A percentile compares a stretch with the other conserved stretches of the same genome.
Evolutionary conservation across 2,329 filamentous ascomycete genomes (phyloP).

Genomic region (Clarireedia hainanense): DNA sequence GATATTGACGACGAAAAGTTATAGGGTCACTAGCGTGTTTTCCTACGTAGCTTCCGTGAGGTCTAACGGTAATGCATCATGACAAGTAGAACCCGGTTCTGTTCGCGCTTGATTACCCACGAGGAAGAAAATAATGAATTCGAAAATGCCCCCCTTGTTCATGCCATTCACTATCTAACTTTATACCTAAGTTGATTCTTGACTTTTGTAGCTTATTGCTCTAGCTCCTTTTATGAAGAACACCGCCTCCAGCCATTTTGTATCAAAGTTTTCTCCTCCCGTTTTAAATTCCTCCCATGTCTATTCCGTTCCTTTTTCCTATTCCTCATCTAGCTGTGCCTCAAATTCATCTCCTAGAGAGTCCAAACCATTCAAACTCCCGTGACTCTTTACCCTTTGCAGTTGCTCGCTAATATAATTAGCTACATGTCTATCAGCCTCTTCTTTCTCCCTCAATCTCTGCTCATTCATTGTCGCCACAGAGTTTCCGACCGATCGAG

Average conservation of each 20-base stretch:
- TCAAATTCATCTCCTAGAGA: constrained; percentile 55
- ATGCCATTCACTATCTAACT: no score
- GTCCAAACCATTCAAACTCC: constrained; percentile 21
- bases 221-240: neutral
- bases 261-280: neutral
- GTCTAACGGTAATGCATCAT: no score
- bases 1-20: neutral
- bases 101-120: no score
- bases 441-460: constrained; percentile 38
- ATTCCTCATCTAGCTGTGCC: constrained; percentile 40
- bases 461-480: constrained; percentile 48
- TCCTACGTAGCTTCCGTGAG: neutral
- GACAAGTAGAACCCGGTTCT: no score
- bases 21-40: neutral
- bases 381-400: constrained; percentile 55
- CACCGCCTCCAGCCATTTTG: neutral
- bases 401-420: constrained; percentile 78
- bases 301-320: neutral
- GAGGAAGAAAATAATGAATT: no score
- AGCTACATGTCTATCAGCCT: constrained; percentile 65
- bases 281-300: neutral
- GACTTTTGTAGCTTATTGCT: neutral
- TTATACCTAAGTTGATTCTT: no score
- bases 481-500: constrained; percentile 29
- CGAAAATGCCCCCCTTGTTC: no score